Conservation (phyloP, 106 monocot species). For the Agapanthus africanus region DNA sequence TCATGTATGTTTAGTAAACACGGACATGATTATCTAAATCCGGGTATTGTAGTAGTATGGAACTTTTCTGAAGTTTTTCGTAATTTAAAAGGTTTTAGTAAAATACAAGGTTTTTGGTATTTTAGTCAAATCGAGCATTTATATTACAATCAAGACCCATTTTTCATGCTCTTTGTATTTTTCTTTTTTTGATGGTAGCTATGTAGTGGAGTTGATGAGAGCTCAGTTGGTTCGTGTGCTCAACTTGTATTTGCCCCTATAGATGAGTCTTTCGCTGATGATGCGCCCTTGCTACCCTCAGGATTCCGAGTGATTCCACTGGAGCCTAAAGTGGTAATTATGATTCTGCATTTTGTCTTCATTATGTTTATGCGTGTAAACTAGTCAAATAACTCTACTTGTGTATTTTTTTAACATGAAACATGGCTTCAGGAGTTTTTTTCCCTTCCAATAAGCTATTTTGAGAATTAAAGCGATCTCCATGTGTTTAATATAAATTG, state of each 20-base stretch:
- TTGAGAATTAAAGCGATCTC: background rate
- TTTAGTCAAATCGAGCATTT: no score
- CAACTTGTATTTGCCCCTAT: slow-evolving; percentile 96
- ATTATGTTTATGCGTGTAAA: background rate
- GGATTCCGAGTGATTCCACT: slow-evolving; percentile 90
- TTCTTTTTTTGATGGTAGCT: slow-evolving; percentile 29
- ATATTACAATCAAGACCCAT: background rate
- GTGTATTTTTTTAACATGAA: background rate
- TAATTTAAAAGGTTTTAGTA: no score
- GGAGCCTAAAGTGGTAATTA: slow-evolving; percentile 56
- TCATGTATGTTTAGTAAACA: background rate
- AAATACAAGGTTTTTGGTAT: no score
- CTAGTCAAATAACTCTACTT: background rate
- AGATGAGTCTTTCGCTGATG: slow-evolving; percentile 89
- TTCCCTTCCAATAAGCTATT: background rate
- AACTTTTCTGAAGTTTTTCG: no score
- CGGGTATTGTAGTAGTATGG: no score
- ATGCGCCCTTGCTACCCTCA: slow-evolving; percentile 68
- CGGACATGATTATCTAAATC: no score
- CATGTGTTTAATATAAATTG: no score
- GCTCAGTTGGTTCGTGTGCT: slow-evolving; percentile 55
- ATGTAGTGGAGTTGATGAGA: slow-evolving; percentile 84
- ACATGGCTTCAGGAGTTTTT: background rate
- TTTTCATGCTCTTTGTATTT: background rate
- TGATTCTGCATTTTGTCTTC: background rate